Percentiles rank a stretch among this genome's conserved stretches.
These are phyloP conservation scores for Dactylellina haptotyla DNA, from an alignment of 2,329 filamentous ascomycete species.

Conservation along the genomic window DNA sequence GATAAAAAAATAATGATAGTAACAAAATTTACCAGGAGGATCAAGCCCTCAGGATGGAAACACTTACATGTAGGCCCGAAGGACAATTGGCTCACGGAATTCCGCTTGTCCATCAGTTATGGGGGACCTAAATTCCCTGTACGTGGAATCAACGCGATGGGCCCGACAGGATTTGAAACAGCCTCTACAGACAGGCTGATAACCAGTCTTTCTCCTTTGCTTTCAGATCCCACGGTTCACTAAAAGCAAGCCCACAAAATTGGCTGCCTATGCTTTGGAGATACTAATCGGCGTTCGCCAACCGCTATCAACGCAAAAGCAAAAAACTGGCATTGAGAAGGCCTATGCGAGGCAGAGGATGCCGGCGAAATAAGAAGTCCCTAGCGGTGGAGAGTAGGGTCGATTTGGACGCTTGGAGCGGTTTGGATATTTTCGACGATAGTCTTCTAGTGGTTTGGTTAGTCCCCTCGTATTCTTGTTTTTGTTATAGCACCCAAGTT, in stretches of 20 bases:
- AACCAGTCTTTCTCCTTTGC: background rate
- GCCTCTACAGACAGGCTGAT: background rate
- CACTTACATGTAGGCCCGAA: too few relatives aligned
- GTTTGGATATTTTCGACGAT: background rate
- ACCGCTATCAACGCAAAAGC: background rate
- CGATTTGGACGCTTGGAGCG: background rate
- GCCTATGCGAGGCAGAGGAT: background rate
- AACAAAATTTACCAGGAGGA: too few relatives aligned
- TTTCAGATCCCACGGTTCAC: background rate
- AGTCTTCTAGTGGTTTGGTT: background rate
- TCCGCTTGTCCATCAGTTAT: too few relatives aligned
- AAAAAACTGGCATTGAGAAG: background rate
- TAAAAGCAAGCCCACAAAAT: background rate
- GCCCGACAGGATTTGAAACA: too few relatives aligned
- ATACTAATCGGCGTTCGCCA: background rate
- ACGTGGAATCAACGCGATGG: too few relatives aligned
- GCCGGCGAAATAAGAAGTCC: background rate
- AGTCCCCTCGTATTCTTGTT: too few relatives aligned
- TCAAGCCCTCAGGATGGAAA: too few relatives aligned
- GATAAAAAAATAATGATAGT: too few relatives aligned
- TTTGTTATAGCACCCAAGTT: too few relatives aligned
- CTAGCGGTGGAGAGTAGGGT: background rate
- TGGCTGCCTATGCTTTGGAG: background rate
- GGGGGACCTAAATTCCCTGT: background rate
- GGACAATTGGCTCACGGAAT: too few relatives aligned